phyloP scores from a whole-genome alignment of 1,284 basidiomycete genomes.

The Pterula multifida region DNA sequence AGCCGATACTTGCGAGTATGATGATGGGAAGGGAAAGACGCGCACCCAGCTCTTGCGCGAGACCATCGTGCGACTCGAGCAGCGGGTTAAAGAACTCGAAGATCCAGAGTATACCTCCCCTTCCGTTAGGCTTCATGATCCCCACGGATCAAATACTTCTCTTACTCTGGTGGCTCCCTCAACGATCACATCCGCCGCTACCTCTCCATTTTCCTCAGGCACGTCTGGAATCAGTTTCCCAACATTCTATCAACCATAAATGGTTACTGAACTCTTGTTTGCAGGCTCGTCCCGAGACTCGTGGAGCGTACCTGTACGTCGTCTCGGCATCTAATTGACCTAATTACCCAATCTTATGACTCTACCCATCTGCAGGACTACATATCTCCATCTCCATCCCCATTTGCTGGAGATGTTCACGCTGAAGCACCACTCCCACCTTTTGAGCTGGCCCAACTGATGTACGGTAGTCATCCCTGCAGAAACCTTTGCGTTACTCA shows the following conservation, averaged over 20 bases:
- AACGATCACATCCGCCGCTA: slow-evolving; percentile 39
- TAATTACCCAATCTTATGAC: not conserved
- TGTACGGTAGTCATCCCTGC: slow-evolving; percentile 31
- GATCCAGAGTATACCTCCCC: slow-evolving; percentile 45
- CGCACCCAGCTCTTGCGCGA: slow-evolving; percentile 49
- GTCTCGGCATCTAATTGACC: not conserved
- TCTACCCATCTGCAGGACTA: slow-evolving; percentile 17
- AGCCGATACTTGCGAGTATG: slow-evolving; percentile 44
- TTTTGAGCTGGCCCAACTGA: slow-evolving; percentile 48
- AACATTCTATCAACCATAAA: slow-evolving; percentile 7
- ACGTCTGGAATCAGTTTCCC: slow-evolving; percentile 16
- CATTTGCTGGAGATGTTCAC: slow-evolving; percentile 37
- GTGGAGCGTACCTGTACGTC: slow-evolving; percentile 16
- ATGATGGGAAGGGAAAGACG: slow-evolving; percentile 55
- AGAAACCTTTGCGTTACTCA: slow-evolving; percentile 9
- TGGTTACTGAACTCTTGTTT: slow-evolving; percentile 11
- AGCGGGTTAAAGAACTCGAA: slow-evolving; percentile 44
- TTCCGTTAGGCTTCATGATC: slow-evolving; percentile 38
- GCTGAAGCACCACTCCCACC: slow-evolving; percentile 38
- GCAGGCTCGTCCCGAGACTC: slow-evolving; percentile 24
- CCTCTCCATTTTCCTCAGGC: slow-evolving; percentile 54
- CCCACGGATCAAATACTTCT: slow-evolving; percentile 44
- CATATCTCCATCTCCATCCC: slow-evolving; percentile 31
- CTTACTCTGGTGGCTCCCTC: slow-evolving; percentile 55
- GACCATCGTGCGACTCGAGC: slow-evolving; percentile 42